Evolutionary conservation across 2,329 filamentous ascomycete species (phyloP), one percentile per base, ranked within the genome.

Genomic region (Zymoseptoria crescenta): DNA sequence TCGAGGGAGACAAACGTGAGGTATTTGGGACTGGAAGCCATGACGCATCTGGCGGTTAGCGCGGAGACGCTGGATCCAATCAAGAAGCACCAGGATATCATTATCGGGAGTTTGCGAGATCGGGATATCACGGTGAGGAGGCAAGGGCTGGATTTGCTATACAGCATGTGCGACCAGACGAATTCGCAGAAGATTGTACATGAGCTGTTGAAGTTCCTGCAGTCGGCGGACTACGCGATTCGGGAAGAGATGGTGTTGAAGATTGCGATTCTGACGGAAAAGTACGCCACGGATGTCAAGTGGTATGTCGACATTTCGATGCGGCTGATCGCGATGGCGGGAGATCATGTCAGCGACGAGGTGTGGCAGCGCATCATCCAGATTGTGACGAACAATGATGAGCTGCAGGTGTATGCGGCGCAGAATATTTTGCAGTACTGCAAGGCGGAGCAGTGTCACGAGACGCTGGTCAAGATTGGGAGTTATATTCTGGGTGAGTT

Each of bases 221-320:
- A 96, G 70, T 96, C 91, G 58, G 94, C 94, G 53, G 94, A 99
- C 74, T 99, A 96, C 74, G 93, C 93, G 4, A 96, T 99, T 68
- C 86, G 95, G 64, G 95, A 99, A 77, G 94, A 99, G 74, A 99
- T 99, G 94, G 94, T 97, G 3, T 80, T 99, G 63, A 99, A 99
- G 77, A 96, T 99, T 75, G 94, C 94, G 56, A 99, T 99, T 70
- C 76, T 99, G 64, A 97, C 95, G 0, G 94, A 99, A 73, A 97
- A 97, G 73, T 99, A 99, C 73, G 94, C 94, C 24, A 96, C 92
- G 0, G 94, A 99, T 70, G 90, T 96, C 20, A 93, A 97, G 77
- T 99, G 94, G 94, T 99, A 99, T 74, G 95, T 99, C 63, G 93
- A 99, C 72, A 96, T 97, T 67, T 96, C 94, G 9, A 80, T 99